A percentile compares a stretch with the other conserved stretches of the same genome.
phyloP scores from a whole-genome alignment of 1,284 basidiomycete genomes.

The Ceratobasidium sp. region DNA sequence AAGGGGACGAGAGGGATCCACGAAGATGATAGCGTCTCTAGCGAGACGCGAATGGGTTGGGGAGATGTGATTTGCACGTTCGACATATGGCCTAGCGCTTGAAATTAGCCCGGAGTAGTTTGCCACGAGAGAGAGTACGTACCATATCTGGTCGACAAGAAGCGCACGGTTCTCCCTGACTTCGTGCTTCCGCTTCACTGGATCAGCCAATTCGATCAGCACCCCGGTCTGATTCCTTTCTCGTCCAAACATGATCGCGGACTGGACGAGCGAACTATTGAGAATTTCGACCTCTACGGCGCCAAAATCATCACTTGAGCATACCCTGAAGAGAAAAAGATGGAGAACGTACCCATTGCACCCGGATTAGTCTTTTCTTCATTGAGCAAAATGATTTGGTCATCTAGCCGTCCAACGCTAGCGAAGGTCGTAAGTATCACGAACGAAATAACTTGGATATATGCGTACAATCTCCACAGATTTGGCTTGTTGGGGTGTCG shows the following conservation, averaged over 20 bases:
- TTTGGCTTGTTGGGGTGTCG: constrained; percentile 39
- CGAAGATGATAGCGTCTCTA: constrained; percentile 53
- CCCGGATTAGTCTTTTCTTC: constrained; percentile 59
- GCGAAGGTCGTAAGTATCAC: neutral
- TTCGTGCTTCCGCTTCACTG: constrained; percentile 55
- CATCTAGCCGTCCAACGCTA: constrained; percentile 45
- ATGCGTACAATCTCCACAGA: constrained; percentile 41
- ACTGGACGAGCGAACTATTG: constrained; percentile 57
- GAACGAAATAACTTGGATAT: neutral
- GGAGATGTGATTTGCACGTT: constrained; percentile 60
- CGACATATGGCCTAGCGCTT: constrained; percentile 57
- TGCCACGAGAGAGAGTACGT: constrained; percentile 38
- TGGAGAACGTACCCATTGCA: constrained; percentile 57
- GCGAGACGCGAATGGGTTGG: constrained; percentile 61
- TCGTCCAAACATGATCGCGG: constrained; percentile 60
- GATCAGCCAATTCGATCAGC: constrained; percentile 59
- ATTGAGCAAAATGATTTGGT: constrained; percentile 47
- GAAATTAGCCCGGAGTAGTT: too few relatives aligned
- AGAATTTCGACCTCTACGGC: constrained; percentile 53
- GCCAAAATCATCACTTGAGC: neutral
- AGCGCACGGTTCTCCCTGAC: constrained; percentile 54
- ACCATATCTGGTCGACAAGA: constrained; percentile 60
- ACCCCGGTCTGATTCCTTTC: constrained; percentile 63
- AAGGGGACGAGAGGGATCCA: neutral
- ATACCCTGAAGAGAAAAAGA: constrained; percentile 51